A percentile compares a stretch with the other conserved stretches of the same genome.
Conservation (phyloP, 352 stramenopile genomes). For the Phytophthora cryptogea region DNA sequence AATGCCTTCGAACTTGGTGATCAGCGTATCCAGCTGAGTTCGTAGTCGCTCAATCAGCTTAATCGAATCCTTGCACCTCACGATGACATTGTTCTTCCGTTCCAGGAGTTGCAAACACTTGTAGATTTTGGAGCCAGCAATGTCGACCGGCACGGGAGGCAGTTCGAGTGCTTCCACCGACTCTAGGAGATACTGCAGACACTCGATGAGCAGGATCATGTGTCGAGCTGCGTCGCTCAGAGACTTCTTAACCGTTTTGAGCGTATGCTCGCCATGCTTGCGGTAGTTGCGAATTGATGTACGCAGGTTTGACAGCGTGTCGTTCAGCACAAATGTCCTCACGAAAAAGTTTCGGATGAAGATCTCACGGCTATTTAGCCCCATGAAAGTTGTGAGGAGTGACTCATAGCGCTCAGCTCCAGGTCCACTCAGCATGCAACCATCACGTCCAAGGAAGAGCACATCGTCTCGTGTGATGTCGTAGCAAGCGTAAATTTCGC, state of each 20-base stretch:
- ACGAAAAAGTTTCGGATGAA: constrained; percentile 98
- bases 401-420: constrained; percentile 95
- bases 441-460: constrained; percentile 94
- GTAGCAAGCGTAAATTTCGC: constrained; percentile 95
- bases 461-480: constrained; percentile 97
- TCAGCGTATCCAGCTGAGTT: constrained; percentile 92
- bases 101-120: constrained; percentile 92
- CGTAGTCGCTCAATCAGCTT: constrained; percentile 94
- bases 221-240: constrained; percentile 93
- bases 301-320: constrained; percentile 91
- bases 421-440: constrained; percentile 93
- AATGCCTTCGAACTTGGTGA: constrained; percentile 91
- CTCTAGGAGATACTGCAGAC: constrained; percentile 95
- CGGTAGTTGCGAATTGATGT: constrained; percentile 88
- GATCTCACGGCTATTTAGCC: constrained; percentile 96
- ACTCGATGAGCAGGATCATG: constrained; percentile 97
- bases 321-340: constrained; percentile 94
- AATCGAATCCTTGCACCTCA: constrained; percentile 94
- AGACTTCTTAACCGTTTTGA: constrained; percentile 76
- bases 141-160: constrained; percentile 53
- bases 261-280: constrained; percentile 79
- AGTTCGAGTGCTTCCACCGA: constrained; percentile 91
- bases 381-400: constrained; percentile 95
- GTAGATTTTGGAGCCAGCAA: constrained; percentile 85
- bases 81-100: constrained; percentile 89